Conservation (phyloP, 768 basidiomycete species). For the Mycena galericulata region DNA sequence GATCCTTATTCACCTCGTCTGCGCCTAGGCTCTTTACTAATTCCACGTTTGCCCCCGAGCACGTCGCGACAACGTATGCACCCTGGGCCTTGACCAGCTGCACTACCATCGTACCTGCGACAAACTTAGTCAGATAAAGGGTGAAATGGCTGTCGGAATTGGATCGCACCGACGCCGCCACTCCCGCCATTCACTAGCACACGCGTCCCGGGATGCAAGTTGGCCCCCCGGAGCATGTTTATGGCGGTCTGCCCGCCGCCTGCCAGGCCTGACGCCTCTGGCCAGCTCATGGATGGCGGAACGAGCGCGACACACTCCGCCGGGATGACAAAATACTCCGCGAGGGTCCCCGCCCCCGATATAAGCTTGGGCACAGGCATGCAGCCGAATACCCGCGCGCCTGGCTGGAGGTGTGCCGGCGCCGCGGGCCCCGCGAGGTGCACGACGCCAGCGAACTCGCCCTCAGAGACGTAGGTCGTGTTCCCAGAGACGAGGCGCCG, state of each 20-base stretch:
- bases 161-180: constrained; percentile 29
- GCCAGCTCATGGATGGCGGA: constrained; percentile 20
- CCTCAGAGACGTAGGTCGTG: constrained; percentile 28
- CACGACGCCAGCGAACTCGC: constrained; percentile 32
- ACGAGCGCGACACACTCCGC: constrained; percentile 25
- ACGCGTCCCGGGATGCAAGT: constrained; percentile 11
- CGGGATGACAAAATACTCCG: constrained; percentile 27
- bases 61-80: constrained; percentile 30
- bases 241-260: constrained; percentile 30
- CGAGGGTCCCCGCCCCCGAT: constrained; percentile 23
- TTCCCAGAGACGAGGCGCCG: constrained; percentile 24
- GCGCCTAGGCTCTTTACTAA: constrained; percentile 27
- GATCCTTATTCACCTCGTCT: constrained; percentile 15
- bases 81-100: constrained; percentile 26
- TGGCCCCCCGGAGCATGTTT: constrained; percentile 19
- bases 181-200: constrained; percentile 28
- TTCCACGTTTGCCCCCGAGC: constrained; percentile 12
- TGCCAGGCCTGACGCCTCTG: constrained; percentile 22
- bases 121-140: too few relatives aligned
- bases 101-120: constrained; percentile 15
- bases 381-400: constrained; percentile 30
- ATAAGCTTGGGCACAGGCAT: constrained; percentile 23
- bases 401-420: constrained; percentile 16
- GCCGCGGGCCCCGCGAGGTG: constrained; percentile 30
- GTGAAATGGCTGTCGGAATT: background rate